Evolutionary conservation across 768 basidiomycete species (phyloP).

Genomic region (Calocybe indica): DNA sequence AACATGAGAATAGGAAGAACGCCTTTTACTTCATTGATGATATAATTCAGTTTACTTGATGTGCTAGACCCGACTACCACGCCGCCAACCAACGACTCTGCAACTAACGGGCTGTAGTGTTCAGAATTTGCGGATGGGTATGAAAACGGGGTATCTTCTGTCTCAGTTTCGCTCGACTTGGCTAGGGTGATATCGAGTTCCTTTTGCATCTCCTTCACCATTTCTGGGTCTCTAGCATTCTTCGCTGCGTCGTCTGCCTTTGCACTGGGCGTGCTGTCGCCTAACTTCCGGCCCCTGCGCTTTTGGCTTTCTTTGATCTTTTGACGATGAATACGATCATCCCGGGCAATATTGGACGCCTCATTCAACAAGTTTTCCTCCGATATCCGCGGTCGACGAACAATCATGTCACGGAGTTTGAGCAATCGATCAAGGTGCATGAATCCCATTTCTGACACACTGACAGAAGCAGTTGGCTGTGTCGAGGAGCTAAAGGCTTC

Average conservation of each 20-base stretch:
- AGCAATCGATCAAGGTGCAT: conserved; percentile 53
- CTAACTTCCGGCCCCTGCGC: conserved; percentile 21
- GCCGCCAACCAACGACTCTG: conserved; percentile 36
- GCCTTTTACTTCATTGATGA: conserved; percentile 39
- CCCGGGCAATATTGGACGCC: conserved; percentile 28
- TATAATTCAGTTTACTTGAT: conserved; percentile 74
- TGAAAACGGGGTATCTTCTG: conserved; percentile 10
- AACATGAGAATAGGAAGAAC: not conserved
- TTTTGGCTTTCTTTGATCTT: conserved; percentile 26
- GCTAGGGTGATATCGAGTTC: conserved; percentile 34
- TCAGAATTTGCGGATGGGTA: not conserved
- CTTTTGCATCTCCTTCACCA: conserved; percentile 38
- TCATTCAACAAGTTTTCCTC: conserved; percentile 28
- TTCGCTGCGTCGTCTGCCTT: conserved; percentile 36
- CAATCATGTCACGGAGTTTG: conserved; percentile 39
- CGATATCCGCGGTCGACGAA: conserved; percentile 38
- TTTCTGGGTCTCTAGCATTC: conserved; percentile 32
- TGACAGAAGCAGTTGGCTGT: conserved; percentile 12
- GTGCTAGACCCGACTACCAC: conserved; percentile 50
- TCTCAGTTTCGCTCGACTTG: conserved; percentile 22
- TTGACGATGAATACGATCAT: conserved; percentile 29
- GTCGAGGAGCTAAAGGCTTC: conserved; percentile 52
- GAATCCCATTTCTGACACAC: conserved; percentile 23
- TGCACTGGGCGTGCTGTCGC: conserved; percentile 8
- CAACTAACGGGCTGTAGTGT: not conserved